Evolutionary conservation across 129 eudicot species (phyloP).

Genomic region (Heracleum sosnowskyi): DNA sequence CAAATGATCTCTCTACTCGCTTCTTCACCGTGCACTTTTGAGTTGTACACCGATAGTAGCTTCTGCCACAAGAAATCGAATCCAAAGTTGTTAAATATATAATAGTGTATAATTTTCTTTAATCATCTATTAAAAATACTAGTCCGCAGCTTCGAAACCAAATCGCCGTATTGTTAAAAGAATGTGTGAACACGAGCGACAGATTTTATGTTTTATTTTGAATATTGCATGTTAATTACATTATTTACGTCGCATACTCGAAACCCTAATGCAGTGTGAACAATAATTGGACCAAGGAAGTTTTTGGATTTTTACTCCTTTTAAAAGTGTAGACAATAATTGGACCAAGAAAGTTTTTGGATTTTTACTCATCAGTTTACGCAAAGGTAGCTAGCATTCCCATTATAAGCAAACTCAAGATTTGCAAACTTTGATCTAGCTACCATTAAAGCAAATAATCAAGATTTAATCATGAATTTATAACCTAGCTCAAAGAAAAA

Average conservation of each 20-base stretch:
- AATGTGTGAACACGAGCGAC: background rate
- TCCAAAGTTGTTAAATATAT: background rate
- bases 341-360: constrained; percentile 5
- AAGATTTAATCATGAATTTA: background rate
- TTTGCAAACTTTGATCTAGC: background rate
- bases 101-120: no score
- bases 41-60: constrained; percentile 95
- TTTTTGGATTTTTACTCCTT: background rate
- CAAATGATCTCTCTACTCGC: constrained; percentile 69
- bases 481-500: background rate
- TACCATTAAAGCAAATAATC: background rate
- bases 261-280: constrained; percentile 9
- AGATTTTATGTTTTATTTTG: no score
- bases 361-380: background rate
- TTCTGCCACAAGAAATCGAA: constrained; percentile 36
- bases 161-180: no score
- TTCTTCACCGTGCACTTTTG: constrained; percentile 88
- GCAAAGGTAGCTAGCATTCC: background rate
- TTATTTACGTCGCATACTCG: background rate
- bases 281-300: constrained; percentile 6
- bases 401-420: background rate
- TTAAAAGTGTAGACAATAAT: background rate
- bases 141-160: no score
- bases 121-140: no score
- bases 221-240: no score